Evolutionary conservation across 768 basidiomycete genomes (phyloP), one percentile per base, ranked within the genome.

Genomic region (Polyporus arcularius): DNA sequence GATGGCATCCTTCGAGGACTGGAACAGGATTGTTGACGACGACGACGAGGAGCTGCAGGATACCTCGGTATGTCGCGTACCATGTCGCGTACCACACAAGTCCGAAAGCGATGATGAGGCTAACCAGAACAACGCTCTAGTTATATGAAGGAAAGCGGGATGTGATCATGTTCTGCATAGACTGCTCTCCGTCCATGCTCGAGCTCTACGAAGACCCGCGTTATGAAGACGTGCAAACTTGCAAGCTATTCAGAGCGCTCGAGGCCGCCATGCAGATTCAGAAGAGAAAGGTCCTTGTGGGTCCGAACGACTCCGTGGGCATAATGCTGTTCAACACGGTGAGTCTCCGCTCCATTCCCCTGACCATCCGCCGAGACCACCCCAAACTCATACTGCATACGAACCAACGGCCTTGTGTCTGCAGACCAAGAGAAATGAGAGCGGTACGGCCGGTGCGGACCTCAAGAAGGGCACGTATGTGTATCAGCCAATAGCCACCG

Each of bases 321-420:
- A 89, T 98, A 41, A 70, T 98, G 65, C 77, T 98, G 10, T 99
- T 91, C 77, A 98, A 99, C 64, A 93, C 94, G 58, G 95, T 96
- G 71, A 80, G 88, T 48, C 2, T 8, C 46, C 28, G 12, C 8
- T 28, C 2, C 26, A 48, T 12, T 26, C 14, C 15, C 14, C 42
- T 16, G 14, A 5, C 42, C 15, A 6, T 10, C 10, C 9, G 42
- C 42, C 6, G 6, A 43, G 15, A 15, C 42, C 14, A 43, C 42
- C 42, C 14, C 40, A 41, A 10, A n/a, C n/a, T 42, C 41, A 4
- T 21, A 45, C 43, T 16, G 16, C 43, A 45, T 18, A 35, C 7
- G 40, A 11, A 12, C 18, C 50, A 15, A 40, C 18, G n/a, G 7
- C n/a, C 15, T n/a, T 11, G 51, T 7, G 6, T 9, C 32, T 15